Conservation (phyloP, 2,329 filamentous ascomycete genomes). For the Aschersonia sp. region DNA sequence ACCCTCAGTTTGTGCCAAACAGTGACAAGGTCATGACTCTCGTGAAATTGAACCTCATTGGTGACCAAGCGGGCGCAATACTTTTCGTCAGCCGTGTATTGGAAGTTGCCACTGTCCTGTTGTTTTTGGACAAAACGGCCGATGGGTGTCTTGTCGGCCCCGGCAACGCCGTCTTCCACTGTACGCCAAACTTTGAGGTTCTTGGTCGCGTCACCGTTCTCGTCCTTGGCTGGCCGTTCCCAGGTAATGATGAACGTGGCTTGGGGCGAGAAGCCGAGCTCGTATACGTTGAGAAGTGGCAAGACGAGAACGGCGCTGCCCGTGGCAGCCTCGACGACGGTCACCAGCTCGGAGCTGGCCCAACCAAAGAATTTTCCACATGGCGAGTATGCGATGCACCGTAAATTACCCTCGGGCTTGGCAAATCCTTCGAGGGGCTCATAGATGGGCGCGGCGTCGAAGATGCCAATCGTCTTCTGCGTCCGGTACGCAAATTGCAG, state of each 20-base stretch:
- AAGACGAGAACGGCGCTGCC: constrained; percentile 65
- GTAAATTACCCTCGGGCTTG: constrained; percentile 84
- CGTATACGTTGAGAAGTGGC: constrained; percentile 73
- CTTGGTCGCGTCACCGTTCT: constrained; percentile 83
- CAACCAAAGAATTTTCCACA: constrained; percentile 95
- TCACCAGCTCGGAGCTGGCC: constrained; percentile 78
- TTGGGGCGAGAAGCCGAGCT: constrained; percentile 83
- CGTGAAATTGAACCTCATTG: constrained; percentile 96
- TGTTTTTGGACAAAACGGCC: constrained; percentile 92
- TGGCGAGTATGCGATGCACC: constrained; percentile 89
- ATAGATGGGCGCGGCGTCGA: constrained; percentile 85
- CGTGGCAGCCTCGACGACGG: constrained; percentile 66
- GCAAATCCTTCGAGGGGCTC: constrained; percentile 68
- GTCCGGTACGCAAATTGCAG: constrained; percentile 97
- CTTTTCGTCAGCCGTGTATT: constrained; percentile 88
- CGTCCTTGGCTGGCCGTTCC: constrained; percentile 88
- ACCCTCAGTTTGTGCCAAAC: constrained; percentile 94
- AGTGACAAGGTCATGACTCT: constrained; percentile 69
- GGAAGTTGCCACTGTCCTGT: constrained; percentile 91
- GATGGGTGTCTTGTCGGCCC: constrained; percentile 55
- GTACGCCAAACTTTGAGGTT: constrained; percentile 96
- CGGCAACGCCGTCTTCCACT: constrained; percentile 50
- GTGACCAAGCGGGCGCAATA: constrained; percentile 88
- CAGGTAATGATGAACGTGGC: constrained; percentile 93
- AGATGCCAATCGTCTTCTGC: constrained; percentile 87